Evolutionary conservation across 306 rosid species (phyloP).

Genomic region (Sicyos baderoa): DNA sequence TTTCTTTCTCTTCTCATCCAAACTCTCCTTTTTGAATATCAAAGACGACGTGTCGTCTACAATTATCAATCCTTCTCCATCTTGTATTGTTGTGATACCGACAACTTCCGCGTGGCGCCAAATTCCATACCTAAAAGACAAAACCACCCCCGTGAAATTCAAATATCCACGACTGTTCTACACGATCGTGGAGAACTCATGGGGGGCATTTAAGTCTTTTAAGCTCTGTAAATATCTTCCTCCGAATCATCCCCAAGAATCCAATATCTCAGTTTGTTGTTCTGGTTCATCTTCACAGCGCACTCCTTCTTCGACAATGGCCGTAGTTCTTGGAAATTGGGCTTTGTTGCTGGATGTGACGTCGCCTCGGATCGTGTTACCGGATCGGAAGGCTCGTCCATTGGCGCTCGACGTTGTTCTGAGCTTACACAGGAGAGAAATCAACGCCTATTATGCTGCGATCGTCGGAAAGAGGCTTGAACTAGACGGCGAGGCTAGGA

Average conservation of each 20-base stretch:
- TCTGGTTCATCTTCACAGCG: constrained; percentile 4
- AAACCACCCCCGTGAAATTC: not conserved
- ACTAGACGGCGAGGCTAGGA: constrained; percentile 55
- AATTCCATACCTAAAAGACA: not conserved
- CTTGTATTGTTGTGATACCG: not conserved
- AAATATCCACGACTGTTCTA: not conserved
- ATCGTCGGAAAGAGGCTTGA: constrained; percentile 40
- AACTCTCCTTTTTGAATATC: not conserved
- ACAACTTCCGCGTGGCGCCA: constrained; percentile 15
- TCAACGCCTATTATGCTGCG: constrained; percentile 25
- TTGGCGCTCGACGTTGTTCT: constrained; percentile 43
- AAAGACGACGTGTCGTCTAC: constrained; percentile 20
- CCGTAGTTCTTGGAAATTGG: constrained; percentile 57
- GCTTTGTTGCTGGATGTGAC: constrained; percentile 56
- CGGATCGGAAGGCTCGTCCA: constrained; percentile 51
- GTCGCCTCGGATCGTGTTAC: constrained; percentile 34
- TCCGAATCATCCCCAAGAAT: not conserved
- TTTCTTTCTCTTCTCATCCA: too few relatives aligned
- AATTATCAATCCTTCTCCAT: constrained; percentile 8
- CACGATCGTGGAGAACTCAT: not conserved
- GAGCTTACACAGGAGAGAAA: constrained; percentile 51
- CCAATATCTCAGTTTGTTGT: constrained; percentile 16
- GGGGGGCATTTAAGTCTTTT: constrained; percentile 14
- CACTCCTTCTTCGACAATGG: constrained; percentile 35
- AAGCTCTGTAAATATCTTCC: constrained; percentile 8